Evolutionary conservation across 306 rosid species (phyloP).

Genomic region (Inga leiocalycina): DNA sequence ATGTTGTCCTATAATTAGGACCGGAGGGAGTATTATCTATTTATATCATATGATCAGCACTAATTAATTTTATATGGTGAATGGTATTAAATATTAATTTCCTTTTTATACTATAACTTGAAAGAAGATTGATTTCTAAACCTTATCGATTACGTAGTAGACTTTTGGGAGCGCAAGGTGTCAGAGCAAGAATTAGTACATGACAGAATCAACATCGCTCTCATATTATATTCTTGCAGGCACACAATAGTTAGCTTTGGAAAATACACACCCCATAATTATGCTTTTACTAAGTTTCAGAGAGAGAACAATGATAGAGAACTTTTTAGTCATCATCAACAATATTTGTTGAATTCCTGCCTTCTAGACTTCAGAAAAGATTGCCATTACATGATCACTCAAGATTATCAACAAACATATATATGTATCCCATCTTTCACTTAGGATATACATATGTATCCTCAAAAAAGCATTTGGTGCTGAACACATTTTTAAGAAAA

Average conservation of each 20-base stretch:
- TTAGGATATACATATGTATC: no score
- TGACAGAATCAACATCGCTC: conserved; percentile 11
- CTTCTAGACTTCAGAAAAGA: neutral
- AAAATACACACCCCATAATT: conserved; percentile 4
- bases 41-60: neutral
- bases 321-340: conserved; percentile 41
- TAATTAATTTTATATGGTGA: neutral
- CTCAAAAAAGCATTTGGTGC: no score
- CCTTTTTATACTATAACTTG: neutral
- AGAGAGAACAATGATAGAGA: conserved; percentile 27
- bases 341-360: conserved; percentile 36
- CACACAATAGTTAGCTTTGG: conserved; percentile 33
- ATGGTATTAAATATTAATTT: neutral
- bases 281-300: conserved; percentile 42
- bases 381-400: conserved; percentile 27
- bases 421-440: no score
- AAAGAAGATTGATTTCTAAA: neutral
- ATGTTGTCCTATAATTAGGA: no score
- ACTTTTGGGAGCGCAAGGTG: conserved; percentile 12
- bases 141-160: neutral
- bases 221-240: conserved; percentile 35
- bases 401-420: no score
- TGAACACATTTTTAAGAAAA: no score
- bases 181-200: conserved; percentile 7
- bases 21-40: neutral